A percentile compares a stretch with the other conserved stretches of the same genome.
These are phyloP conservation scores for Withania somnifera DNA, from an alignment of 305 asterid species.

Conservation along the genomic window DNA sequence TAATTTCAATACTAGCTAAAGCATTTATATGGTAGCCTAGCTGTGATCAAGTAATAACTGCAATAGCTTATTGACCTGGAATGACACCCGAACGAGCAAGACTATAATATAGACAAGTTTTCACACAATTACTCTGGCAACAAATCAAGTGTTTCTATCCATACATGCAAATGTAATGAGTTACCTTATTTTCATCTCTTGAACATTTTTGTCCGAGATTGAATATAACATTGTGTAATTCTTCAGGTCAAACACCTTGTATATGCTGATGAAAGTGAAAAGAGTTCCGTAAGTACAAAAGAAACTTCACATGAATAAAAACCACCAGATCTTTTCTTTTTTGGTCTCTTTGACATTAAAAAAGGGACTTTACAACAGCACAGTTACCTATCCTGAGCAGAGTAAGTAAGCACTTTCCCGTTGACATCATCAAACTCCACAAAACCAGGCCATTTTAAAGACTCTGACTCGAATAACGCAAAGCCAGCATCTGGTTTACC, in stretches of 20 bases:
- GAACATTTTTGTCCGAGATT: conserved; percentile 82
- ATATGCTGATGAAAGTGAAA: conserved; percentile 44
- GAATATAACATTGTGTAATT: conserved; percentile 92
- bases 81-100: background rate
- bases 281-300: conserved; percentile 7
- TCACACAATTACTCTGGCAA: background rate
- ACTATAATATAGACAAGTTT: background rate
- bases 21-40: background rate
- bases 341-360: background rate
- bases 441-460: conserved; percentile 98
- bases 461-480: conserved; percentile 88
- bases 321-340: background rate
- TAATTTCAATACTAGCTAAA: background rate
- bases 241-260: conserved; percentile 98
- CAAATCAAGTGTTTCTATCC: background rate
- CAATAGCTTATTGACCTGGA: background rate
- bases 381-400: conserved; percentile 79
- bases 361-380: background rate
- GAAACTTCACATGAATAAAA: background rate
- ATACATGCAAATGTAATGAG: conserved; percentile 14
- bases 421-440: conserved; percentile 97
- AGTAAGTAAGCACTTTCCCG: conserved; percentile 91
- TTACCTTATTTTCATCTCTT: conserved; percentile 92
- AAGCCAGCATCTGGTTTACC: conserved; percentile 98
- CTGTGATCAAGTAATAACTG: background rate